A percentile compares a stretch with the other conserved stretches of the same genome.
phyloP scores from a whole-genome alignment of 176 grass and related monocot species.

The Phoenix roebelenii region DNA sequence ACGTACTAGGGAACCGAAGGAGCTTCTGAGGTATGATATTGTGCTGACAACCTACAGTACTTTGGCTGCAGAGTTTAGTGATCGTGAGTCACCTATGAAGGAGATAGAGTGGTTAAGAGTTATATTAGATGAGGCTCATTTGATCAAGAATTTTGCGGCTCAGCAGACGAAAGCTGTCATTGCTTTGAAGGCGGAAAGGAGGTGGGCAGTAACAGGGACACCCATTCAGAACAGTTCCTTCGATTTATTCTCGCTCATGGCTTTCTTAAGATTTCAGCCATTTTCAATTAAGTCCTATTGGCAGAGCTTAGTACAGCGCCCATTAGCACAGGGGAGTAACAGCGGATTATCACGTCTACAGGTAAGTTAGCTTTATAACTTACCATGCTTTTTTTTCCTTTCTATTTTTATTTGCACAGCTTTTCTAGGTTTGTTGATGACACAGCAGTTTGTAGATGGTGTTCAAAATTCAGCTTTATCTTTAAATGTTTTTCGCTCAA shows the following conservation, averaged over 20 bases:
- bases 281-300: slow-evolving; percentile 85
- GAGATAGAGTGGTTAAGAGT: slow-evolving; percentile 76
- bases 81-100: slow-evolving; percentile 46
- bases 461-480: too few species aligned
- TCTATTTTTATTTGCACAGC: neutral
- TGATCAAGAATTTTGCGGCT: slow-evolving; percentile 80
- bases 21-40: slow-evolving; percentile 78
- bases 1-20: slow-evolving; percentile 40
- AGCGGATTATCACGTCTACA: slow-evolving; percentile 63
- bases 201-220: slow-evolving; percentile 85
- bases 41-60: slow-evolving; percentile 67
- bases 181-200: slow-evolving; percentile 68
- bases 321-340: slow-evolving; percentile 42
- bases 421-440: too few species aligned
- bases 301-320: slow-evolving; percentile 63
- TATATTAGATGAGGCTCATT: slow-evolving; percentile 86
- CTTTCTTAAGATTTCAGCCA: slow-evolving; percentile 71
- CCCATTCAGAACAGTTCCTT: slow-evolving; percentile 89
- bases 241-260: slow-evolving; percentile 81
- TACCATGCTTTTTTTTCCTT: slow-evolving; percentile 1
- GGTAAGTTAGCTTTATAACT: slow-evolving; percentile 27
- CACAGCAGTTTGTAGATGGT: too few species aligned
- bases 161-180: slow-evolving; percentile 75
- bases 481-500: too few species aligned
- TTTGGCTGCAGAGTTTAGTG: slow-evolving; percentile 51